Evolutionary conservation across 441 rosid genomes (phyloP), one percentile per base, ranked within the genome.

Genomic region (Syzygium malaccense): DNA sequence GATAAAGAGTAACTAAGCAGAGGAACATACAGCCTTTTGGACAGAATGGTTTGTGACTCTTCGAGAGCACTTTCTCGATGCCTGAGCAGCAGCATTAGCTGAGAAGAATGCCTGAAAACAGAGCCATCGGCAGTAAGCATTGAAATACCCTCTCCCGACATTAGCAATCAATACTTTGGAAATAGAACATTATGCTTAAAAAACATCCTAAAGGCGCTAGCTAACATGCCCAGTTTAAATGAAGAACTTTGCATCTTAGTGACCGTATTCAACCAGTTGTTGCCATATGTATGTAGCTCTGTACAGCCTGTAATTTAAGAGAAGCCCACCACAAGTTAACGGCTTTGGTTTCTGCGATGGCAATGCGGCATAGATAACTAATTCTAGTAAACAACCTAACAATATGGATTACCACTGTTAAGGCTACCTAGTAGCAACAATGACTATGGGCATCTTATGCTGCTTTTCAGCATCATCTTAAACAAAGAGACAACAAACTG

Each of bases 1-100:
- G 30, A 12, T 58, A 5, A 55, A 32, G 80, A 7, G 53, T 33
- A 55, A 17, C 48, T 45, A 7, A 14, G 48, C n/a, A 26, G 23
- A 18, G 28, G 41, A 88, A 88, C 89, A 48, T 84, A 88, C 89
- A 62, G 89, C 87, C 89, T 60, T 88, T 49, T 83, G 89, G 25
- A 88, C 89, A 37, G 87, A 62, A 30, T 88, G 1, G 3, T 88
- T 60, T 7, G 78, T 32, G 45, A 88, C 83, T 68, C 89, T 88
- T 28, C 41, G 89, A 17, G 87, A 88, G 79, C 60, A 80, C 37
- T 83, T 57, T 57, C 62, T 57, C 10, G 62, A 57, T 14, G 62
- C 62, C 62, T 10, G 62, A 57, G 62, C n/a, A 11, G 30, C 62
- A 57, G 14, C 30, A 4, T 57, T 57, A 26, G 62, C 62, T 10